These are phyloP conservation scores for Aspergillus hancockii DNA, from an alignment of 495 filamentous ascomycete species.

Conservation along the genomic window DNA sequence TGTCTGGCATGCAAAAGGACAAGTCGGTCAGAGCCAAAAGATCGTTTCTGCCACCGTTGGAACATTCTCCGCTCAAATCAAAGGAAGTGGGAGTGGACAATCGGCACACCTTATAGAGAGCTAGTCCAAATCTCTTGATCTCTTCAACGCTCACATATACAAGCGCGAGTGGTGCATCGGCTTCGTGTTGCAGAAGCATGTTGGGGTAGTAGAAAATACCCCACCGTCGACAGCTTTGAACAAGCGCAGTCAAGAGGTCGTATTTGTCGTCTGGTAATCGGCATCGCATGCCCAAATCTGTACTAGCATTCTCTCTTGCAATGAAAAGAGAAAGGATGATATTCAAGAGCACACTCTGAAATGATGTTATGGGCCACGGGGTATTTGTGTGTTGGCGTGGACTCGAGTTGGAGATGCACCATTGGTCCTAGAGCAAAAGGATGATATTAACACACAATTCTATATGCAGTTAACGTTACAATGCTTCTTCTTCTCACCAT, in stretches of 20 bases:
- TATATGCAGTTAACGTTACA: no score
- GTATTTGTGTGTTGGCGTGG: background rate
- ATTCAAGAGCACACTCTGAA: constrained; percentile 24
- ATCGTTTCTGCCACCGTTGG: background rate
- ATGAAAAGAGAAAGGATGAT: constrained; percentile 20
- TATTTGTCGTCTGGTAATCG: constrained; percentile 8
- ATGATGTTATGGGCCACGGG: constrained; percentile 24
- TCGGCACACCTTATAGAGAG: constrained; percentile 25
- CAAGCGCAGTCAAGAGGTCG: constrained; percentile 17
- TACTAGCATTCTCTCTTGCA: constrained; percentile 6
- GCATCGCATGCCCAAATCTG: constrained; percentile 17
- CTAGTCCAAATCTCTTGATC: constrained; percentile 24
- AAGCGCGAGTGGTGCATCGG: constrained; percentile 14
- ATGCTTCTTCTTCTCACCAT: no score
- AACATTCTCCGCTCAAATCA: background rate
- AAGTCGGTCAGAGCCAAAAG: constrained; percentile 19
- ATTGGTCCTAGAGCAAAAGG: constrained; percentile 10
- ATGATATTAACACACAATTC: no score
- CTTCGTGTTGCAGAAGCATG: constrained; percentile 19
- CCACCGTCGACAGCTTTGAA: constrained; percentile 19
- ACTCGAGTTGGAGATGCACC: constrained; percentile 9
- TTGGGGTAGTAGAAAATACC: constrained; percentile 25
- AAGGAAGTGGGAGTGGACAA: background rate
- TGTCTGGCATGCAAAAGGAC: constrained; percentile 22
- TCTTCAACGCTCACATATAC: constrained; percentile 26